These are phyloP conservation scores for Tolypocladium guangdongense DNA, from an alignment of 2,329 filamentous ascomycete species.

Conservation along the genomic window DNA sequence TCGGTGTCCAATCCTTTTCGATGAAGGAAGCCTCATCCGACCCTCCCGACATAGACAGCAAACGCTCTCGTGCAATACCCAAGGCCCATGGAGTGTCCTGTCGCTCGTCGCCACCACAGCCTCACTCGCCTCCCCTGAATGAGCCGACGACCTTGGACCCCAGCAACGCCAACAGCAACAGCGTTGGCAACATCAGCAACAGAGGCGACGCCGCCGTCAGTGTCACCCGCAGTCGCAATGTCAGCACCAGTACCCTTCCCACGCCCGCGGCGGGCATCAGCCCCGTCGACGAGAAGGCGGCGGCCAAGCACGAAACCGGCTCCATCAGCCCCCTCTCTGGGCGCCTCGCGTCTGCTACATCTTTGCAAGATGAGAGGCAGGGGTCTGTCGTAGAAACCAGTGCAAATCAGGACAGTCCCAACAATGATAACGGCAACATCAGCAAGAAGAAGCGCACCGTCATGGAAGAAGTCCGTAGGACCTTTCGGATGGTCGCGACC, in stretches of 20 bases:
- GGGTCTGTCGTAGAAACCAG: slow-evolving; percentile 42
- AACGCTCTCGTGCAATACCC: slow-evolving; percentile 43
- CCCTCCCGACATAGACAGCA: slow-evolving; percentile 42
- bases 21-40: slow-evolving; percentile 51
- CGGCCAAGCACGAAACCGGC: slow-evolving; percentile 10
- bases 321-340: slow-evolving; percentile 14
- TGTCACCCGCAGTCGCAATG: not conserved
- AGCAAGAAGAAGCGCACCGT: slow-evolving; percentile 29
- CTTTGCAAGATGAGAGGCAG: slow-evolving; percentile 40
- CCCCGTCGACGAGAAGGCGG: slow-evolving; percentile 7
- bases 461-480: slow-evolving; percentile 36
- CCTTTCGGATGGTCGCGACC: slow-evolving; percentile 45
- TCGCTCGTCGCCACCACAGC: slow-evolving; percentile 23
- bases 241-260: not conserved
- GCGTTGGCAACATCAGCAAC: slow-evolving; percentile 12
- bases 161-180: not conserved
- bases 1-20: slow-evolving; percentile 29
- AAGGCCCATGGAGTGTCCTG: slow-evolving; percentile 41
- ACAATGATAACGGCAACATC: slow-evolving; percentile 10
- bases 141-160: slow-evolving; percentile 1
- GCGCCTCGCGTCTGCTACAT: slow-evolving; percentile 26
- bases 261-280: slow-evolving; percentile 4
- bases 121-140: slow-evolving; percentile 3
- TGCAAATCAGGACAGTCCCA: slow-evolving; percentile 10
- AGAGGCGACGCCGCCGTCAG: slow-evolving; percentile 11